Conservation (phyloP, 139 green algal species). For the Chlamydomonas incerta region DNA sequence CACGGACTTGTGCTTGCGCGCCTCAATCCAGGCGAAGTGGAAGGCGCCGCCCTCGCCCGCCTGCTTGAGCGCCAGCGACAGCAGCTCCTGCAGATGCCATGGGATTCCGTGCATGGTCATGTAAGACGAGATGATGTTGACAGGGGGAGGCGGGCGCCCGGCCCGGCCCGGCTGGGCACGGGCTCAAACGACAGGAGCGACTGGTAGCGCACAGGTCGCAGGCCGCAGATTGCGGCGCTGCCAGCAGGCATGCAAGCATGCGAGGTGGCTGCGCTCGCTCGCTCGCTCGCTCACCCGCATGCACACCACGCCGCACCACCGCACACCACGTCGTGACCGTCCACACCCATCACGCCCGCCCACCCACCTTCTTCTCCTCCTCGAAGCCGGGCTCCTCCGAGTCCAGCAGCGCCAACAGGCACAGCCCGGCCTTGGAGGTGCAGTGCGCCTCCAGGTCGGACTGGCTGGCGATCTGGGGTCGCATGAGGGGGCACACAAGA, state of each 20-base stretch:
- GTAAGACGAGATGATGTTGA: too few relatives aligned
- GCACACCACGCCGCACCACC: too few relatives aligned
- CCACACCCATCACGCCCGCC: background rate
- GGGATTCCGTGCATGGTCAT: too few relatives aligned
- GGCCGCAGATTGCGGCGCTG: too few relatives aligned
- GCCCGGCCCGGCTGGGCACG: too few relatives aligned
- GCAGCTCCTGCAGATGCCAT: background rate
- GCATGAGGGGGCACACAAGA: too few relatives aligned
- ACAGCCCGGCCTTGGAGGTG: conserved; percentile 48
- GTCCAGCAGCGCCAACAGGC: conserved; percentile 52
- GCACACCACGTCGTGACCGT: background rate
- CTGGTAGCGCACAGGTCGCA: too few relatives aligned
- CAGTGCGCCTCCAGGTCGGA: conserved; percentile 36
- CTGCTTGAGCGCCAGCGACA: background rate
- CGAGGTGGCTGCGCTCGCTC: too few relatives aligned
- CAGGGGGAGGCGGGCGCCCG: too few relatives aligned
- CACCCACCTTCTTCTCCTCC: background rate
- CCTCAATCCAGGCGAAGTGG: conserved; percentile 39
- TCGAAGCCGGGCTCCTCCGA: background rate
- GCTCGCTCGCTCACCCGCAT: too few relatives aligned
- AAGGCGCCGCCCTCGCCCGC: background rate
- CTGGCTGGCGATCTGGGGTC: conserved; percentile 31
- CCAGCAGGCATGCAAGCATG: too few relatives aligned
- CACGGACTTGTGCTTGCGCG: background rate
- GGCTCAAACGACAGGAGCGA: too few relatives aligned